phyloP scores from a whole-genome alignment of 257 asterid genomes.

The Scutellaria galericulata region DNA sequence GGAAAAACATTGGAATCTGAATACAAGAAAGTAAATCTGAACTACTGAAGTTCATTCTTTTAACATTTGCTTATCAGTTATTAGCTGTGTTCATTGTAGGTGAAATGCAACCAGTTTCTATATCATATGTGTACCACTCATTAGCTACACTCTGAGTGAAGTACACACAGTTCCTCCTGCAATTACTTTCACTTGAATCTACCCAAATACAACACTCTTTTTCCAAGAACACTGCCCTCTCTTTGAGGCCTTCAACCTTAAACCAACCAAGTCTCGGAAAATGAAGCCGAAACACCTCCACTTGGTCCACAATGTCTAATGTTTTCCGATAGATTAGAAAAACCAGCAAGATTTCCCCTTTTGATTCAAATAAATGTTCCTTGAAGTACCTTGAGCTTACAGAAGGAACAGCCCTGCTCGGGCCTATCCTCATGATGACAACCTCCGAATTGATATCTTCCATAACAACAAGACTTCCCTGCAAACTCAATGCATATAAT shows the following conservation, averaged over 20 bases:
- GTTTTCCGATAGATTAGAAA: background rate
- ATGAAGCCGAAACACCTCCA: background rate
- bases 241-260: background rate
- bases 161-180: background rate
- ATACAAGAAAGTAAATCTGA: background rate
- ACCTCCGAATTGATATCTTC: background rate
- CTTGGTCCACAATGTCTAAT: background rate
- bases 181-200: background rate
- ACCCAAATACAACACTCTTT: background rate
- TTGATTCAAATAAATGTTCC: background rate
- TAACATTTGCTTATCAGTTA: too few species aligned
- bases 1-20: background rate
- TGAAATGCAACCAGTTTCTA: background rate
- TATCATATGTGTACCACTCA: background rate
- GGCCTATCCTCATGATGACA: background rate
- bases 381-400: background rate
- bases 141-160: background rate
- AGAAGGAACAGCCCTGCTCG: background rate
- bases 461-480: background rate
- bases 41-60: background rate
- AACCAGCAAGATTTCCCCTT: background rate
- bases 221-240: background rate
- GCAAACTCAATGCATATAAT: background rate
- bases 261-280: background rate
- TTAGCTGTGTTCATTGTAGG: background rate